Evolutionary conservation across 2,329 filamentous ascomycete species (phyloP), one percentile per base, ranked within the genome.

Genomic region (Pseudogymnoascus sp.): DNA sequence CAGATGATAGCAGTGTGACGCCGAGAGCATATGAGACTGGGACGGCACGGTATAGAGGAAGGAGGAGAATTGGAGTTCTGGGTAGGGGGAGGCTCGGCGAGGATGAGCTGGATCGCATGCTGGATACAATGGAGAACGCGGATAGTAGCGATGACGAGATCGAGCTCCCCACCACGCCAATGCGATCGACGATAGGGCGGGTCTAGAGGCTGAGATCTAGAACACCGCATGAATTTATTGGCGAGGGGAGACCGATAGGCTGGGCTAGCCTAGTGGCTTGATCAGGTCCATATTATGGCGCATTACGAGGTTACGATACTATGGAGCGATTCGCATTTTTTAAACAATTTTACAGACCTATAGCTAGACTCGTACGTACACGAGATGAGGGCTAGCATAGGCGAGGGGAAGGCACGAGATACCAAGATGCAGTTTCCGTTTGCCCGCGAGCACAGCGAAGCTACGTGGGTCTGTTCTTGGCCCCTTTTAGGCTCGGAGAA

Each of bases 61-160:
- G 66, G 53, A 63, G 36, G 40, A 53, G 62, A 62, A 66, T 64
- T 60, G 62, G 63, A 63, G 62, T 59, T 31, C 9, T 56, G 25
- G 46, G 46, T 56, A 56, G 31, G 18, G 38, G 62, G 63, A 64
- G 64, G 62, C 63, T 18, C 49, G 38, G 46, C 25, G 46, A 62
- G 21, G 66, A 72, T 36, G 68, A 67, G 5, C 71, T 73, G 60
- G 71, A 74, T 63, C 69, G 68, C 25, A 64, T 74, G 64, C 62
- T 74, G 25, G 72, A 74, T 59, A 70, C 72, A 59, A 72, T 73
- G 69, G 66, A 61, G 7, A 69, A 73, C 28, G 69, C 69, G n/a
- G 74, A 71, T 64, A 74, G 72, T 62, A 72, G 73, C 60, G 71
- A 72, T 43, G 72, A 73, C 14, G 69, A 72, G n/a, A 61, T 72